Evolutionary conservation across 495 filamentous ascomycete genomes (phyloP).

Genomic region (Penicillium steckii): DNA sequence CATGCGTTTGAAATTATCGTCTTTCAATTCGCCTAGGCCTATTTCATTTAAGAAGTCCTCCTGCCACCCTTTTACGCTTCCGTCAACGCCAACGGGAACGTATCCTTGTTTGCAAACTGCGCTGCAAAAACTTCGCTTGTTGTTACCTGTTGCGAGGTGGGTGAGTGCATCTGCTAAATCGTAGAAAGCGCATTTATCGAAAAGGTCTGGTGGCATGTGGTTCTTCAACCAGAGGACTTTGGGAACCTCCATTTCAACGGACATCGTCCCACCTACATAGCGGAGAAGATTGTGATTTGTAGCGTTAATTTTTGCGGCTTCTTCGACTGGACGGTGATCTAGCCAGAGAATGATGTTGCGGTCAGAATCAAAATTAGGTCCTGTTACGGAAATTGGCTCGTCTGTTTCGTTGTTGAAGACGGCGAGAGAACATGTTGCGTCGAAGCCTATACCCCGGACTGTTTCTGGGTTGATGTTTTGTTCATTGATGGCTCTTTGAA

Average conservation of each 20-base stretch:
- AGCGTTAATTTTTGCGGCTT: conserved; percentile 87
- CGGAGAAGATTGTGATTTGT: conserved; percentile 90
- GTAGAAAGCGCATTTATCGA: conserved; percentile 92
- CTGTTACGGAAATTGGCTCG: conserved; percentile 85
- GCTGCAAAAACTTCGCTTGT: conserved; percentile 89
- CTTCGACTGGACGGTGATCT: conserved; percentile 84
- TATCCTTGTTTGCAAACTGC: conserved; percentile 95
- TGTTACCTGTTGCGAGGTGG: conserved; percentile 90
- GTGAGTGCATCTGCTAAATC: conserved; percentile 93
- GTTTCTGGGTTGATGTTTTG: conserved; percentile 69
- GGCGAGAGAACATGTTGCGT: conserved; percentile 92
- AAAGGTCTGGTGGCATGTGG: conserved; percentile 90
- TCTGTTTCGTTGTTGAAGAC: conserved; percentile 88
- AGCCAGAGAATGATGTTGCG: conserved; percentile 92
- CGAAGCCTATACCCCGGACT: conserved; percentile 89
- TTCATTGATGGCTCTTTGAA: conserved; percentile 72
- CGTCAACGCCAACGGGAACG: conserved; percentile 92
- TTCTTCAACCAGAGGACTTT: conserved; percentile 98
- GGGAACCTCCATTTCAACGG: conserved; percentile 97
- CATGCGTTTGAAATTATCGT: conserved; percentile 87
- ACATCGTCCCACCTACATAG: conserved; percentile 97
- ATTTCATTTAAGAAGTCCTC: conserved; percentile 86
- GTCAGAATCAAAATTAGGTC: conserved; percentile 80
- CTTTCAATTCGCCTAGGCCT: conserved; percentile 74
- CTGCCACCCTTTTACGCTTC: conserved; percentile 97